These are phyloP conservation scores for Penicillium taxi DNA, from an alignment of 495 filamentous ascomycete genomes.

Conservation along the genomic window DNA sequence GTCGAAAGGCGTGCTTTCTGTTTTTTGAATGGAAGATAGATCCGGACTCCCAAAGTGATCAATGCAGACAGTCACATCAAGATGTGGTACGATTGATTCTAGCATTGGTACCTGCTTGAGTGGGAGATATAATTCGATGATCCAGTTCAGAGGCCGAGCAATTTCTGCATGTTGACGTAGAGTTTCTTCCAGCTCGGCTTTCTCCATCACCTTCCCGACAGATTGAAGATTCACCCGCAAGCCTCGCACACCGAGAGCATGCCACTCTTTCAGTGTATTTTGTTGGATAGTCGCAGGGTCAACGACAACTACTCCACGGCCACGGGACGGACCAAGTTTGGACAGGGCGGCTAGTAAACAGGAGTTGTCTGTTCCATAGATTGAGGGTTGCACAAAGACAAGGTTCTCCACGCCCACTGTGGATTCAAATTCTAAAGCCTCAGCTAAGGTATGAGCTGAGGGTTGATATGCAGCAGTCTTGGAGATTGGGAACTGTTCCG, in stretches of 20 bases:
- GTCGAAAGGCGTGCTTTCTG: conserved; percentile 14
- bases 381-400: conserved; percentile 45
- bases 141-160: conserved; percentile 38
- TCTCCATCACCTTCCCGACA: conserved; percentile 29
- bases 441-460: conserved; percentile 27
- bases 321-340: conserved; percentile 31
- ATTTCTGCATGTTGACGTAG: conserved; percentile 37
- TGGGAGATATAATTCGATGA: conserved; percentile 41
- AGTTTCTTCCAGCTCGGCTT: conserved; percentile 25
- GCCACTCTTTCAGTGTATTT: conserved; percentile 36
- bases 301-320: conserved; percentile 44
- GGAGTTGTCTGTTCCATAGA: conserved; percentile 47
- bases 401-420: conserved; percentile 34
- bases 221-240: conserved; percentile 46
- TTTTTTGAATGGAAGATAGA: conserved; percentile 12
- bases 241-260: conserved; percentile 42
- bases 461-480: conserved; percentile 33
- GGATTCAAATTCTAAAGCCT: conserved; percentile 36
- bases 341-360: conserved; percentile 41
- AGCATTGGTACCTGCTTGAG: conserved; percentile 36
- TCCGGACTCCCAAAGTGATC: conserved; percentile 45
- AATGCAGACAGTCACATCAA: conserved; percentile 41
- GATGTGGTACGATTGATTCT: conserved; percentile 31
- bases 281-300: conserved; percentile 30
- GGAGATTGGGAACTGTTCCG: conserved; percentile 29